Conservation (phyloP, 164 flowering plant species). For the Platanus orientalis region DNA sequence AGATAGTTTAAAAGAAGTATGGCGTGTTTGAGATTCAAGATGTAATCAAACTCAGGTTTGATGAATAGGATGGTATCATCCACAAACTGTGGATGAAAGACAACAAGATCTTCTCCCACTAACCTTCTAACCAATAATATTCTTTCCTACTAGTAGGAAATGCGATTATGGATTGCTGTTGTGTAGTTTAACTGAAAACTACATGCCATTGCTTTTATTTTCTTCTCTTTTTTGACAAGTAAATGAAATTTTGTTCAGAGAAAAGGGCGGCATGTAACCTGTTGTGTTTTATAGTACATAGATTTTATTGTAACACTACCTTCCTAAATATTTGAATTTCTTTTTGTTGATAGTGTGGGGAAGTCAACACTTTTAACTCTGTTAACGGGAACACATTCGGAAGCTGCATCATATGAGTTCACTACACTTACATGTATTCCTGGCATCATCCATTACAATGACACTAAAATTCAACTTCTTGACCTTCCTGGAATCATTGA, state of each 20-base stretch:
- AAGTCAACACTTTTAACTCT: constrained; percentile 93
- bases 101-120: too few relatives aligned
- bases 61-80: too few relatives aligned
- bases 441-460: constrained; percentile 96
- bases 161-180: too few relatives aligned
- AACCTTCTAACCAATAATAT: too few relatives aligned
- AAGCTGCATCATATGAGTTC: constrained; percentile 98
- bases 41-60: too few relatives aligned
- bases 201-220: background rate
- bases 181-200: too few relatives aligned
- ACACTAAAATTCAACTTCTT: constrained; percentile 93
- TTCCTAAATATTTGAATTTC: constrained; percentile 7
- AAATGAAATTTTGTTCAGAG: background rate
- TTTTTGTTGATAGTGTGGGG: constrained; percentile 70
- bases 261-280: too few relatives aligned
- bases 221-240: background rate
- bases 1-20: too few relatives aligned
- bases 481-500: constrained; percentile 99
- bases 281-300: too few relatives aligned
- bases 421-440: constrained; percentile 99
- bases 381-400: constrained; percentile 95
- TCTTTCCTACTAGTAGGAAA: too few relatives aligned
- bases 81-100: too few relatives aligned
- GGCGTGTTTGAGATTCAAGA: too few relatives aligned
- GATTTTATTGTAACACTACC: background rate